Percentiles rank a stretch among this genome's conserved stretches.
Conservation (phyloP, 2,329 filamentous ascomycete genomes). For the Hypoxylon sp. region DNA sequence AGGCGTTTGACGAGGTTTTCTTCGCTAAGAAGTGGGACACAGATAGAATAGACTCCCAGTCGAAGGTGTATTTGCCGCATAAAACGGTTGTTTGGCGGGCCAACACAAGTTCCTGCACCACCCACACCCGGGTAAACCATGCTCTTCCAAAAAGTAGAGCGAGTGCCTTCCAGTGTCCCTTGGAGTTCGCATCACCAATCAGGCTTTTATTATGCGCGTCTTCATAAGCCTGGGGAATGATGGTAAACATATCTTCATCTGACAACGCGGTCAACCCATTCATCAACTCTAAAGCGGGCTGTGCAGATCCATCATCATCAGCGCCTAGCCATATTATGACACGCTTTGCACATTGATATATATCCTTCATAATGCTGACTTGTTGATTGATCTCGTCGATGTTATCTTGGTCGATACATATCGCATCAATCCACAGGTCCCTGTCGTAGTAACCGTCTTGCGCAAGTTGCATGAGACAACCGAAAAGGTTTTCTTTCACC, state of each 20-base stretch:
- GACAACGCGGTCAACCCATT: slow-evolving; percentile 3
- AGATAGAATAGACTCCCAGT: slow-evolving; percentile 29
- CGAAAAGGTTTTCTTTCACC: slow-evolving; percentile 31
- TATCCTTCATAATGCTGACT: slow-evolving; percentile 31
- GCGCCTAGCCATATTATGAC: slow-evolving; percentile 33
- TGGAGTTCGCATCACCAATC: slow-evolving; percentile 9
- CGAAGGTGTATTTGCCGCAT: slow-evolving; percentile 26
- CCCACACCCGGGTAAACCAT: slow-evolving; percentile 38
- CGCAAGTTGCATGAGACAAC: slow-evolving; percentile 34
- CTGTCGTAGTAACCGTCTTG: slow-evolving; percentile 12
- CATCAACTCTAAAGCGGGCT: slow-evolving; percentile 23
- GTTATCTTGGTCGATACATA: slow-evolving; percentile 28
- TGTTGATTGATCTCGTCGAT: slow-evolving; percentile 16
- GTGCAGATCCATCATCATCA: slow-evolving; percentile 20
- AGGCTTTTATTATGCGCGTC: not conserved
- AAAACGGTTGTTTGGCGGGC: slow-evolving; percentile 19
- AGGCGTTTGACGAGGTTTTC: slow-evolving; percentile 22
- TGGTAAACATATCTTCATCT: slow-evolving; percentile 1
- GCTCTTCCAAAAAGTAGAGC: slow-evolving; percentile 28
- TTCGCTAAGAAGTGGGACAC: slow-evolving; percentile 27
- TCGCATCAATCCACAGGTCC: slow-evolving; percentile 34
- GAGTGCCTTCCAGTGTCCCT: slow-evolving; percentile 26
- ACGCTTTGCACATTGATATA: slow-evolving; percentile 25
- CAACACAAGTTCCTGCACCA: slow-evolving; percentile 36
- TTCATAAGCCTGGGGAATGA: slow-evolving; percentile 9